Evolutionary conservation across 2,329 filamentous ascomycete species (phyloP).

Genomic region (Ceratocystis lukuohia): DNA sequence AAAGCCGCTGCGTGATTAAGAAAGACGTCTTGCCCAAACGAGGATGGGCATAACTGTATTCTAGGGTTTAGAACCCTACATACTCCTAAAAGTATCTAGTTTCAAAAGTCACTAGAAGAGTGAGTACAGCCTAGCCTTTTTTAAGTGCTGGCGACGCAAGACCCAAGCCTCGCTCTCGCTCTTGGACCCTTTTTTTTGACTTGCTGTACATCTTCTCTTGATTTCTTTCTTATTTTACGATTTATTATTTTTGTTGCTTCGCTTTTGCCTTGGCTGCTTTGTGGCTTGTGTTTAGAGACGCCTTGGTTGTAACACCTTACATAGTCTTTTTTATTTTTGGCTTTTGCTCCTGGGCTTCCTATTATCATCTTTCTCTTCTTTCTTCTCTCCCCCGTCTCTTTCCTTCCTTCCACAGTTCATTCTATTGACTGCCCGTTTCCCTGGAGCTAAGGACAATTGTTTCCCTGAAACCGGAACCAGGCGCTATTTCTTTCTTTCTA

Average conservation of each 20-base stretch:
- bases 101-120: background rate
- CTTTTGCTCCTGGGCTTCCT: background rate
- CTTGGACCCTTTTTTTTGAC: slow-evolving; percentile 1
- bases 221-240: background rate
- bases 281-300: background rate
- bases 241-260: background rate
- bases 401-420: background rate
- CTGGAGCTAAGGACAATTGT: background rate
- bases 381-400: background rate
- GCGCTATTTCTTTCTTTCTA: background rate
- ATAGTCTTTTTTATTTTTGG: no score
- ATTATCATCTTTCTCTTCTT: no score
- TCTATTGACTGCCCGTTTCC: background rate
- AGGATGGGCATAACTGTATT: no score
- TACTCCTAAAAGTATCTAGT: background rate
- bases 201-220: background rate
- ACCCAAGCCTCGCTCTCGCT: background rate
- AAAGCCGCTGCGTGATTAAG: background rate
- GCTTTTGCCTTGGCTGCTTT: background rate
- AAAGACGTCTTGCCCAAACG: background rate
- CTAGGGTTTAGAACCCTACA: background rate
- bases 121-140: background rate
- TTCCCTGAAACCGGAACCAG: background rate
- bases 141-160: background rate
- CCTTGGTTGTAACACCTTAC: background rate